Conservation (phyloP, 345 rosid genomes). For the Psidium guajava region DNA sequence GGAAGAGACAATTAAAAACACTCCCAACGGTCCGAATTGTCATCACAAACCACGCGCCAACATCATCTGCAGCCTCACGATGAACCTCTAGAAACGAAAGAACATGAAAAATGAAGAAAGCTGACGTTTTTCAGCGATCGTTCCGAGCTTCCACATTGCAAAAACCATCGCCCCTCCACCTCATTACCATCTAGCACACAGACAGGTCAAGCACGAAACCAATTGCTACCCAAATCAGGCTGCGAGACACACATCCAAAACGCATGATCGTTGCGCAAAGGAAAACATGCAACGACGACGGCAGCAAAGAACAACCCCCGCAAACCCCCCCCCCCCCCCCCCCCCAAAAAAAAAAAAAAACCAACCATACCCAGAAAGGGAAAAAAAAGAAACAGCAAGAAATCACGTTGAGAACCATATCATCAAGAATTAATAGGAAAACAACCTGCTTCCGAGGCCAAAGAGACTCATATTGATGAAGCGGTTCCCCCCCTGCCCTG, state of each 20-base stretch:
- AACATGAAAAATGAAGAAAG: background rate
- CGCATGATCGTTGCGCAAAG: background rate
- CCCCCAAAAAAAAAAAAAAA: too few species aligned
- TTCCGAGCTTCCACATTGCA: background rate
- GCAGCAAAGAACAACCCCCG: background rate
- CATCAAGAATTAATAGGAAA: background rate
- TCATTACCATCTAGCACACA: background rate
- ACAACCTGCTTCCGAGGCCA: slow-evolving; percentile 1
- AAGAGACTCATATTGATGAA: background rate
- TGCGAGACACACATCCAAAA: background rate
- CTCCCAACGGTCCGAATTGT: background rate
- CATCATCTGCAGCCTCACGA: background rate
- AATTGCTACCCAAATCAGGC: background rate
- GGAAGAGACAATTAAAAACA: background rate
- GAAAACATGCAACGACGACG: background rate
- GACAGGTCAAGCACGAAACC: background rate
- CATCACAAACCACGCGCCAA: background rate
- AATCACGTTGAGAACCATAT: background rate
- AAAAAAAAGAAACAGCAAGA: background rate
- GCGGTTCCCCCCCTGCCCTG: background rate
- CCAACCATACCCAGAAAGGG: background rate
- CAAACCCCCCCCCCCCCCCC: background rate
- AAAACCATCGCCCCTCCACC: background rate
- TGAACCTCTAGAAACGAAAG: background rate
- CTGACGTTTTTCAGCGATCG: background rate